These are phyloP conservation scores for Botrytis pseudocinerea DNA, from an alignment of 2,329 filamentous ascomycete species.

Conservation along the genomic window DNA sequence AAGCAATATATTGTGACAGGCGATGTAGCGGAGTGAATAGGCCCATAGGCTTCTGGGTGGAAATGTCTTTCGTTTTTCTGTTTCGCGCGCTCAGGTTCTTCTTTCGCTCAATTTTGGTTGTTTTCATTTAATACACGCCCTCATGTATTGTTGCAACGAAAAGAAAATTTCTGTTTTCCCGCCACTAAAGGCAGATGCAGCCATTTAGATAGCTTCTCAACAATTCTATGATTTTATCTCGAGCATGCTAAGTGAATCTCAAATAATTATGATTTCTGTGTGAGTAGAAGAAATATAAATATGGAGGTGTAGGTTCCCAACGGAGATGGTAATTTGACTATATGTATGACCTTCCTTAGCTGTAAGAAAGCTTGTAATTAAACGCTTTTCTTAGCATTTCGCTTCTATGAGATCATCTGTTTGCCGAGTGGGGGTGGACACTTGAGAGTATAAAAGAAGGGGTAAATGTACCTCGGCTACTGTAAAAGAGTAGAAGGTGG, in stretches of 20 bases:
- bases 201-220: not conserved
- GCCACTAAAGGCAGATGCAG: not conserved
- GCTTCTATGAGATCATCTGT: not conserved
- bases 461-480: not conserved
- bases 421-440: not conserved
- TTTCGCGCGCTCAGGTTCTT: not conserved
- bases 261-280: too few relatives aligned
- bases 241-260: not conserved
- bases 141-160: not conserved
- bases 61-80: not conserved
- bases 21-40: constrained; percentile 18
- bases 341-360: not conserved
- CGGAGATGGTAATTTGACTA: not conserved
- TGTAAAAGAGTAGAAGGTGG: too few relatives aligned
- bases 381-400: not conserved
- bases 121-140: not conserved
- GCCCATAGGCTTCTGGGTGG: not conserved
- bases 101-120: not conserved
- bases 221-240: not conserved
- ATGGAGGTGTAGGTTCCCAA: not conserved
- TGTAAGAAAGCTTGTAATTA: not conserved
- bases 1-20: constrained; percentile 49
- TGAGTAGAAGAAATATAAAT: not conserved
- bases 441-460: not conserved
- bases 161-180: not conserved